Evolutionary conservation across 345 rosid genomes (phyloP).

Genomic region (Moringa oleifera): DNA sequence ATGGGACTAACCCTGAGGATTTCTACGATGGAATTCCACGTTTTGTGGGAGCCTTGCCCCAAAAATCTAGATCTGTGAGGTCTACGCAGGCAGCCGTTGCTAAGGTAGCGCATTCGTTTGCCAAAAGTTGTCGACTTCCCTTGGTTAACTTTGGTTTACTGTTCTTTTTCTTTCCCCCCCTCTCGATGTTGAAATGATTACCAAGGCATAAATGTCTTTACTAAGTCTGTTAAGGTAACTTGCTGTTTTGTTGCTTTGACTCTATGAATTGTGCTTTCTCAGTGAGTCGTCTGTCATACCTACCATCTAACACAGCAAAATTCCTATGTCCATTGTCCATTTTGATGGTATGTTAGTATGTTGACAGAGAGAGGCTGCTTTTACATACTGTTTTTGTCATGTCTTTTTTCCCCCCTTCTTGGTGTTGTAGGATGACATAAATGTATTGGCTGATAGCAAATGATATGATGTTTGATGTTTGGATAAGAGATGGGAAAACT

Average conservation of each 20-base stretch:
- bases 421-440: too few relatives aligned
- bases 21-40: slow-evolving; percentile 78
- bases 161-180: too few relatives aligned
- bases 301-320: too few relatives aligned
- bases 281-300: too few relatives aligned
- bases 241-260: too few relatives aligned
- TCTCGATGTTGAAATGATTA: background rate
- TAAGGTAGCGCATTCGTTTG: slow-evolving; percentile 26
- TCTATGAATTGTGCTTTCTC: too few relatives aligned
- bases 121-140: background rate
- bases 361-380: too few relatives aligned
- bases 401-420: too few relatives aligned
- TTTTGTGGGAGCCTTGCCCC: slow-evolving; percentile 21
- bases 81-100: slow-evolving; percentile 52
- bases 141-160: background rate
- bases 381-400: too few relatives aligned
- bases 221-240: background rate
- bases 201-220: background rate
- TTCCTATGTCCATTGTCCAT: too few relatives aligned
- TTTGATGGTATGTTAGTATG: too few relatives aligned
- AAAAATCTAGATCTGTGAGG: slow-evolving; percentile 42
- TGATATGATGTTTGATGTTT: background rate
- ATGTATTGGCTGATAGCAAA: too few relatives aligned
- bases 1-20: slow-evolving; percentile 23
- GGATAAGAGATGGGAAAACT: background rate